Base-by-base conservation (phyloP, 257 asterid genomes). In the Solanum piurae region DNA sequence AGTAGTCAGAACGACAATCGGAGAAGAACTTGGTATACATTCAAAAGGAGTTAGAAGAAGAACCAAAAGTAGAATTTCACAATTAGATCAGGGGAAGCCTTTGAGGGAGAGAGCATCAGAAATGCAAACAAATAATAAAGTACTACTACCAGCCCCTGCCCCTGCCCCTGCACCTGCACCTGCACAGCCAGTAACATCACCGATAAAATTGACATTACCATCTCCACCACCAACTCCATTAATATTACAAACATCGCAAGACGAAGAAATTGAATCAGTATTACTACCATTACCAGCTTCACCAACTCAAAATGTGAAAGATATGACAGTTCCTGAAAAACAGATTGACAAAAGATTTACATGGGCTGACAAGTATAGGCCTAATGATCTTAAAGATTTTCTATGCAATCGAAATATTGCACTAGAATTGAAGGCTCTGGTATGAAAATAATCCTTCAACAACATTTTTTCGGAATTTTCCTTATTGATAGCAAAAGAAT, bases 21-120 rank as follows among this genome's bases (percentile, higher is more conserved):
- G 75, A 31, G 86, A 88, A 83, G 83, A 86, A 72, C 87, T 86
- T 3, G 87, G 86, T 73, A 46, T 85, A 73, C 85, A 75, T 74
- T 33, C 73, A n/a, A 84, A 86, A n/a, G 36, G 60, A 58, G 80
- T 29, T 40, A n/a, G 52, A 18, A 87, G 66, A 21, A 85, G 20
- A 84, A 89, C n/a, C n/a, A 90, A 83, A 58, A 87, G 76, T 36
- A 86, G 86, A 46, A 29, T 38, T 31, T 77, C 42, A 73, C 42
- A 75, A 84, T 84, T 83, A 75, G 82, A 87, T 55, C 69, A 79
- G 10, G 91, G 91, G 96, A 95, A 94, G 98, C 93, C 98, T 88
- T 95, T 95, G 96, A 90, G 97, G 95, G 98, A 94, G 98, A 94
- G 93, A 93, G 88, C 90, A 88, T 88, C 89, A 58, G 91, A 89